Evolutionary conservation across 129 eudicot genomes (phyloP).

Genomic region (Pittosporum tobira): DNA sequence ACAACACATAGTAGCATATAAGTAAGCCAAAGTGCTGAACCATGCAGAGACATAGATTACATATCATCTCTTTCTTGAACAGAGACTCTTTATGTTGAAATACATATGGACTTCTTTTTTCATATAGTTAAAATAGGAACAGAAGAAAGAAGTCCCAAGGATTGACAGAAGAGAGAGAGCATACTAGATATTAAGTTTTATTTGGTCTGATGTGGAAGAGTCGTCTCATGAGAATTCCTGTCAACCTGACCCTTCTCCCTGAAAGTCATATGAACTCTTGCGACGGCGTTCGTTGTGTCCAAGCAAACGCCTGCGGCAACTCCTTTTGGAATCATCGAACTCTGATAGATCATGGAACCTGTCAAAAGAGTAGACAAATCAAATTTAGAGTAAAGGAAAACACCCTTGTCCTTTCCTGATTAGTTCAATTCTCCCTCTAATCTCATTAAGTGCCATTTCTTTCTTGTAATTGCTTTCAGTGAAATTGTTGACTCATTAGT

Average conservation of each 20-base stretch:
- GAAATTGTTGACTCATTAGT: conserved; percentile 1
- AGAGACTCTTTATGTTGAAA: conserved; percentile 1
- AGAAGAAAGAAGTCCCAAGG: conserved; percentile 10
- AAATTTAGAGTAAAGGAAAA: conserved; percentile 1
- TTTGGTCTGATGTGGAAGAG: conserved; percentile 16
- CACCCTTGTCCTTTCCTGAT: not conserved
- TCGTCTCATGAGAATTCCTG: conserved; percentile 11
- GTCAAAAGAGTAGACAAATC: conserved; percentile 16
- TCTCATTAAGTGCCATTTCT: not conserved
- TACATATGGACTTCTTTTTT: conserved; percentile 9
- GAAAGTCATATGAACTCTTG: conserved; percentile 52
- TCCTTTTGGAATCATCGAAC: conserved; percentile 83
- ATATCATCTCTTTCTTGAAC: no score
- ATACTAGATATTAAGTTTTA: conserved; percentile 22
- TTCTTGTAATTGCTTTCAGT: not conserved
- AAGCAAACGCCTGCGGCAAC: conserved; percentile 83
- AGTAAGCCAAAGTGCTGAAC: not conserved
- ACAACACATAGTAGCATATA: not conserved
- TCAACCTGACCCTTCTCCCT: conserved; percentile 46
- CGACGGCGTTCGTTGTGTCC: conserved; percentile 92
- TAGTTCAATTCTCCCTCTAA: not conserved
- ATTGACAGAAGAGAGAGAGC: conserved; percentile 98
- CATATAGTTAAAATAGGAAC: not conserved
- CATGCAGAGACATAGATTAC: not conserved
- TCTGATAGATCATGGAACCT: conserved; percentile 84